Percentiles rank a stretch among this genome's conserved stretches.
These are phyloP conservation scores for Rhizomucor pusillus DNA, from an alignment of 371 early-diverging fungal species.

Conservation along the genomic window DNA sequence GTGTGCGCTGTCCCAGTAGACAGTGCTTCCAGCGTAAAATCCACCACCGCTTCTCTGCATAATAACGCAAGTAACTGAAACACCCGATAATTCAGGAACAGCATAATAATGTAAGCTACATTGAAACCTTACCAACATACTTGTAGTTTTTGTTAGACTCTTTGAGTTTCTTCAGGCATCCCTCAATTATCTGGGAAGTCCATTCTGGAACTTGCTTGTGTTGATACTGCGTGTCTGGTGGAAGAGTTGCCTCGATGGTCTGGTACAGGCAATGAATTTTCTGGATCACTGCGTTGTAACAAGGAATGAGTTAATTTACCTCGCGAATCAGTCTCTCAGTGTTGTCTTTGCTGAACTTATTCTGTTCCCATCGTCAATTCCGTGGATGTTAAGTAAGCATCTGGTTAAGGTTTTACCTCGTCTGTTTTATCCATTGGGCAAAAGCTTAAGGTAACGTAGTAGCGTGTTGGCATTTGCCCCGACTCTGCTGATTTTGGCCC, in stretches of 20 bases:
- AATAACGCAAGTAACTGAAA: slow-evolving; percentile 65
- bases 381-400: too few species aligned
- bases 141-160: slow-evolving; percentile 68
- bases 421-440: too few species aligned
- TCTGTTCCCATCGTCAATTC: not conserved
- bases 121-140: slow-evolving; percentile 58
- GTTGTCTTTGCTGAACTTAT: slow-evolving; percentile 17
- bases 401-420: too few species aligned
- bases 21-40: slow-evolving; percentile 70
- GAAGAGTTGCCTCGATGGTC: slow-evolving; percentile 58
- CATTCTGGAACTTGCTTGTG: slow-evolving; percentile 68
- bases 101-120: not conserved
- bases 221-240: slow-evolving; percentile 62
- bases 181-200: slow-evolving; percentile 69
- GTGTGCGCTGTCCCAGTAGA: slow-evolving; percentile 66
- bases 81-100: slow-evolving; percentile 1
- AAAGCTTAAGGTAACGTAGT: too few species aligned
- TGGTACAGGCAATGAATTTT: slow-evolving; percentile 12
- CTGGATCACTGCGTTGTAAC: not conserved
- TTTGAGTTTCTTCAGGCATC: slow-evolving; percentile 60
- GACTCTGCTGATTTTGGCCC: too few species aligned
- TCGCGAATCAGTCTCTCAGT: slow-evolving; percentile 15
- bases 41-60: slow-evolving; percentile 80
- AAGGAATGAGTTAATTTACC: slow-evolving; percentile 4
- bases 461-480: too few species aligned